Conservation (phyloP, 2,329 filamentous ascomycete species). For the Cladophialophora psammophila region DNA sequence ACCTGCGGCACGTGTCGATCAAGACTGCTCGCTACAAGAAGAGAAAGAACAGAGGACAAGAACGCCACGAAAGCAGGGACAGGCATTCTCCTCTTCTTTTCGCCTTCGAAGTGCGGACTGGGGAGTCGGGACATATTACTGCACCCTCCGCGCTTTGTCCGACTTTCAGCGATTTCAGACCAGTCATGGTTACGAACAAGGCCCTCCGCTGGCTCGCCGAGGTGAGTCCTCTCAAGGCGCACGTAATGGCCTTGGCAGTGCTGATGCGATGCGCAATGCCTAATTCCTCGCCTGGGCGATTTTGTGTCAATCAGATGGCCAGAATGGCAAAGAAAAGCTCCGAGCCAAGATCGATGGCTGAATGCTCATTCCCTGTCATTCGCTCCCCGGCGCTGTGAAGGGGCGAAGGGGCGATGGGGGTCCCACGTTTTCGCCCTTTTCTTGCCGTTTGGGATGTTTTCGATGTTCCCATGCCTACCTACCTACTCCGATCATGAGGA, state of each 20-base stretch:
- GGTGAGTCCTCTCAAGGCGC: neutral
- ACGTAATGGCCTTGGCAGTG: conserved; percentile 8
- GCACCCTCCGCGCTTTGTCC: neutral
- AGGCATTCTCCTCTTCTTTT: neutral
- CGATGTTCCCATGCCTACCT: neutral
- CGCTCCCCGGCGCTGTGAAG: neutral
- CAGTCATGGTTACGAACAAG: neutral
- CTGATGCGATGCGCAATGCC: neutral
- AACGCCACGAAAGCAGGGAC: neutral
- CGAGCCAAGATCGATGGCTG: conserved; percentile 3
- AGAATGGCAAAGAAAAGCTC: neutral
- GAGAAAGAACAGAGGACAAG: neutral
- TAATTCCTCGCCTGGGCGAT: neutral
- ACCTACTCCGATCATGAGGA: neutral
- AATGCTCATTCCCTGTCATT: neutral
- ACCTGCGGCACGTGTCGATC: neutral
- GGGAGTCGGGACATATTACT: neutral
- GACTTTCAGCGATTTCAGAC: neutral
- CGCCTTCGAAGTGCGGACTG: neutral
- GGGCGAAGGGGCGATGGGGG: neutral
- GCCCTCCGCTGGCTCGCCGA: neutral
- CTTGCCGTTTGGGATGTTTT: neutral
- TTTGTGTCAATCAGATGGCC: conserved; percentile 5
- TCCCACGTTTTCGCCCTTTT: neutral
- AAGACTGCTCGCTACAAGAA: neutral